Conservation (phyloP, 257 asterid species). For the Gentiana straminea region DNA sequence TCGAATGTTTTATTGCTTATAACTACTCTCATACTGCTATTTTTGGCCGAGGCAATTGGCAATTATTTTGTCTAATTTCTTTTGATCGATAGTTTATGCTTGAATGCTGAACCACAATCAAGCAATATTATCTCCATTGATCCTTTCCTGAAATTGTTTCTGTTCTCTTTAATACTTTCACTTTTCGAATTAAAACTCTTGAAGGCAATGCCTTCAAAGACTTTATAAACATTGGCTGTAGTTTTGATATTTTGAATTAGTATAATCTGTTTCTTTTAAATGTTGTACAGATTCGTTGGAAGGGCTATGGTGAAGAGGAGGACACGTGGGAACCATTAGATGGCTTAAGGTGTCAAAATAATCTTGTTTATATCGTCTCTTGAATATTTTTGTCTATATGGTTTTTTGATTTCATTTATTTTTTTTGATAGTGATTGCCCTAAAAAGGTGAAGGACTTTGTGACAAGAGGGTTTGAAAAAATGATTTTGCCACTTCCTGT, state of each 20-base stretch:
- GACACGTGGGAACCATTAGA: constrained; percentile 89
- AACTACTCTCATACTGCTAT: too few species aligned
- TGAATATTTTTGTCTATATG: neutral
- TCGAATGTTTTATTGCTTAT: too few species aligned
- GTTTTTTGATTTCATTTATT: neutral
- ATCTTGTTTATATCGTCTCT: neutral
- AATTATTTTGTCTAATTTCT: too few species aligned
- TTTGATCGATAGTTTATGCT: too few species aligned
- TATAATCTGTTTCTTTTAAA: neutral
- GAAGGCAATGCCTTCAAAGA: too few species aligned
- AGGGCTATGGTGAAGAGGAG: constrained; percentile 53
- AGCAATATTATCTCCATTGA: too few species aligned
- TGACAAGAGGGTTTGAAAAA: constrained; percentile 28
- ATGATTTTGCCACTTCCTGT: constrained; percentile 76
- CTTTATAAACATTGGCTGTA: neutral
- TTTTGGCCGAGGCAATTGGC: too few species aligned
- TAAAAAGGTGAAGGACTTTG: constrained; percentile 52
- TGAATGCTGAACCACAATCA: too few species aligned
- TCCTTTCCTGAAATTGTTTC: too few species aligned
- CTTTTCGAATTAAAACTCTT: too few species aligned
- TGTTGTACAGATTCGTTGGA: constrained; percentile 53
- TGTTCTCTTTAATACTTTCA: too few species aligned
- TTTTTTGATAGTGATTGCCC: constrained; percentile 36
- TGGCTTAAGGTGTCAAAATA: constrained; percentile 40
- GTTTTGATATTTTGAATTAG: too few species aligned